A percentile compares a stretch with the other conserved stretches of the same genome.
Evolutionary conservation across 2,329 filamentous ascomycete species (phyloP).

Genomic region (Mycogone perniciosa): DNA sequence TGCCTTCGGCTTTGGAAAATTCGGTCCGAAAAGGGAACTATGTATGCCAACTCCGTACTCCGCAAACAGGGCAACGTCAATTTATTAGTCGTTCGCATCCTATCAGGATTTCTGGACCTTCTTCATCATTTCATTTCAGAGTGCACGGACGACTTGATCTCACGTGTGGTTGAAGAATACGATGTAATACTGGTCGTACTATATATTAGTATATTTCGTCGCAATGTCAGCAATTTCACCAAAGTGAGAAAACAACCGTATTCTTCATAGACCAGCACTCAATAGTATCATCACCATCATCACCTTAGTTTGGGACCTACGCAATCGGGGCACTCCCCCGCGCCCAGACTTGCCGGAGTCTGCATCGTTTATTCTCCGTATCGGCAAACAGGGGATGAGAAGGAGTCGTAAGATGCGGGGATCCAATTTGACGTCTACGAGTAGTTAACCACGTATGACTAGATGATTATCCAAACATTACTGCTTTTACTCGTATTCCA

Average conservation of each 20-base stretch:
- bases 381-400: slow-evolving; percentile 5
- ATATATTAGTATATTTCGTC: too few species aligned
- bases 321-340: slow-evolving; percentile 1
- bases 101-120: too few species aligned
- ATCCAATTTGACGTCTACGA: not conserved
- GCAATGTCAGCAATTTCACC: not conserved
- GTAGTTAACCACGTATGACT: not conserved
- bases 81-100: too few species aligned
- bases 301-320: slow-evolving; percentile 1
- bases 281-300: not conserved
- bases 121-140: too few species aligned
- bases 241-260: not conserved
- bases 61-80: too few species aligned
- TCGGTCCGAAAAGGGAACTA: slow-evolving; percentile 9
- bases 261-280: not conserved
- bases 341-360: not conserved
- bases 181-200: too few species aligned
- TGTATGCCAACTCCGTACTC: not conserved
- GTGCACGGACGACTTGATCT: too few species aligned
- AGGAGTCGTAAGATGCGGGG: slow-evolving; percentile 4
- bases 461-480: not conserved
- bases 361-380: not conserved
- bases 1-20: slow-evolving; percentile 1
- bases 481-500: not conserved
- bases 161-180: not conserved